phyloP scores from a whole-genome alignment of 257 asterid species.

The Forsythia suspensa region DNA sequence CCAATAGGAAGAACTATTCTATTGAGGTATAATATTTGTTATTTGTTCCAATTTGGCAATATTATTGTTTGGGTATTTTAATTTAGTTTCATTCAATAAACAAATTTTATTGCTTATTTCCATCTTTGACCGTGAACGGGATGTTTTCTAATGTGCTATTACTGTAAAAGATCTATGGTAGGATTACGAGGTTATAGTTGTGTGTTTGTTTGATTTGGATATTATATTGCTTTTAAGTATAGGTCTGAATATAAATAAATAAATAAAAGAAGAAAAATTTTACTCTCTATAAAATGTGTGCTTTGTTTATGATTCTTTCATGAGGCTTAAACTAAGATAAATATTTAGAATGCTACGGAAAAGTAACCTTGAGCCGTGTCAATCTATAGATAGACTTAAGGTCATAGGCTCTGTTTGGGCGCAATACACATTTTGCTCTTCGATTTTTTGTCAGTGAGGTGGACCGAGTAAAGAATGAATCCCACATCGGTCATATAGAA shows the following conservation, averaged over 20 bases:
- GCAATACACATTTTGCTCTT: too few relatives aligned
- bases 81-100: not conserved
- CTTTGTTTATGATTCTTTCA: not conserved
- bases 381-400: not conserved
- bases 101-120: slow-evolving; percentile 5
- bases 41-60: not conserved
- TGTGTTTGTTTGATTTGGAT: too few relatives aligned
- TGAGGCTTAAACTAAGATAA: not conserved
- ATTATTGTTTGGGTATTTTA: not conserved
- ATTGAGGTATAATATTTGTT: slow-evolving; percentile 42
- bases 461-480: too few relatives aligned
- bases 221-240: too few relatives aligned
- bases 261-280: too few relatives aligned
- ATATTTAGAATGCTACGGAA: too few relatives aligned
- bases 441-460: too few relatives aligned
- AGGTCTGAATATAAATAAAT: too few relatives aligned
- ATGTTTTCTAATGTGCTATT: not conserved
- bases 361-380: not conserved
- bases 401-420: too few relatives aligned
- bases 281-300: not conserved
- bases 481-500: too few relatives aligned
- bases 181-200: too few relatives aligned
- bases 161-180: not conserved
- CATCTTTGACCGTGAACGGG: not conserved
- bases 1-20: slow-evolving; percentile 24